A percentile compares a stretch with the other conserved stretches of the same genome.
phyloP scores from a whole-genome alignment of 2,329 filamentous ascomycete species.

The Neofusicoccum laricinum region DNA sequence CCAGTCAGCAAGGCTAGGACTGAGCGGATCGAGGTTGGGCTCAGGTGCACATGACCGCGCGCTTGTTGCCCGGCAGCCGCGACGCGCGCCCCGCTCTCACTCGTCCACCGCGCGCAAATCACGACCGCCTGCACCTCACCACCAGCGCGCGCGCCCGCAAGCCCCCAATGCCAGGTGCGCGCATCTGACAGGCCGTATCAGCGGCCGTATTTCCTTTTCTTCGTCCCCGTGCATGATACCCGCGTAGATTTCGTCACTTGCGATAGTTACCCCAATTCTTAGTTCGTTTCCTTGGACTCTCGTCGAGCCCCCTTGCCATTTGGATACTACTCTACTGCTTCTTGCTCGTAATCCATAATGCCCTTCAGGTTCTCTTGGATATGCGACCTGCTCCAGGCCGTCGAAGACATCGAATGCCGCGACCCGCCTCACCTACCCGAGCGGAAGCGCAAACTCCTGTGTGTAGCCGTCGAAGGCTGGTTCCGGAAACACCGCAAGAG shows the following conservation, averaged over 20 bases:
- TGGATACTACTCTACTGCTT: neutral
- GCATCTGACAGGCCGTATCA: neutral
- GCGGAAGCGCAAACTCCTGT: slow-evolving; percentile 26
- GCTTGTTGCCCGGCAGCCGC: neutral
- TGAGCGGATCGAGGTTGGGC: too few relatives aligned
- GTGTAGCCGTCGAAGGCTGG: slow-evolving; percentile 60
- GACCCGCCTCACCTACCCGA: slow-evolving; percentile 39
- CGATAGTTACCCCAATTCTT: neutral
- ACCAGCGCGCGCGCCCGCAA: neutral
- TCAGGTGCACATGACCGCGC: neutral
- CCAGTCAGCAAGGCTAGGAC: too few relatives aligned
- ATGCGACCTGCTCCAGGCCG: slow-evolving; percentile 69
- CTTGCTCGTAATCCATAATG: slow-evolving; percentile 42
- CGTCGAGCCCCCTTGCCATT: slow-evolving; percentile 15
- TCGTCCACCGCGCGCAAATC: neutral
- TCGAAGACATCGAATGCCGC: slow-evolving; percentile 52
- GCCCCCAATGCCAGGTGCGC: neutral
- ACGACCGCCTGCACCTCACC: neutral
- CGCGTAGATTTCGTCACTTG: neutral
- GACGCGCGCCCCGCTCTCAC: neutral
- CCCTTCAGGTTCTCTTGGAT: slow-evolving; percentile 66
- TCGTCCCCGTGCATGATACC: slow-evolving; percentile 7
- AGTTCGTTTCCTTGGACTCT: neutral
- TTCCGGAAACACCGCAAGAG: slow-evolving; percentile 60
- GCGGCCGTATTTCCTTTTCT: neutral